phyloP scores from a whole-genome alignment of 805 yeast species.

The Wickerhamiella parazyma region DNA sequence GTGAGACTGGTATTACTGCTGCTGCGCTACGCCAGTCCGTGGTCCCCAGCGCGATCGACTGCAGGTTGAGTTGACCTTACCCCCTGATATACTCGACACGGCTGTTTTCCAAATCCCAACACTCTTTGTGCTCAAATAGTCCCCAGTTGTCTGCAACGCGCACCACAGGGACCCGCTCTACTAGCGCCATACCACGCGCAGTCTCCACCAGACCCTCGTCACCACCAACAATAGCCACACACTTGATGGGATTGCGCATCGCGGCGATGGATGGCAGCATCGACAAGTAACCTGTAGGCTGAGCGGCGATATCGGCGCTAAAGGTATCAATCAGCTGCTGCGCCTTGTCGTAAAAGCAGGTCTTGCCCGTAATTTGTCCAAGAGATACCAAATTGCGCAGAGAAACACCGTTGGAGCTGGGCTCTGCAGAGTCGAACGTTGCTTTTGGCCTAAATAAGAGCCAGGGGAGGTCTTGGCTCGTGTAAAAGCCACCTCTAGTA shows the following conservation, averaged over 20 bases:
- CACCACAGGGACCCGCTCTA: neutral
- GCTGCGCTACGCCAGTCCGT: too few relatives aligned
- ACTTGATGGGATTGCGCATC: neutral
- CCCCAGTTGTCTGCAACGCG: too few relatives aligned
- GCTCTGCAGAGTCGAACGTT: constrained; percentile 28
- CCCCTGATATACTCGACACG: too few relatives aligned
- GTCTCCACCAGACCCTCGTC: neutral
- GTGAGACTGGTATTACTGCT: too few relatives aligned
- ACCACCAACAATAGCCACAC: constrained; percentile 2
- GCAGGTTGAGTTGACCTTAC: too few relatives aligned
- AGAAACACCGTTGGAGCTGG: constrained; percentile 27
- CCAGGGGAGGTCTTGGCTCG: constrained; percentile 17
- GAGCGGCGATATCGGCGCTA: constrained; percentile 14
- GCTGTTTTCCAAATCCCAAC: too few relatives aligned
- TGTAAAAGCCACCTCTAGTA: constrained; percentile 24
- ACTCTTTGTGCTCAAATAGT: too few relatives aligned
- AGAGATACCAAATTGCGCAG: constrained; percentile 23
- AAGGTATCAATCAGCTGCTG: constrained; percentile 11
- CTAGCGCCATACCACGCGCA: neutral
- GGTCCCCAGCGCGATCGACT: too few relatives aligned
- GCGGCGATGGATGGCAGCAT: neutral
- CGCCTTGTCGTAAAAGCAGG: constrained; percentile 6
- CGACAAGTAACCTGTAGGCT: constrained; percentile 13
- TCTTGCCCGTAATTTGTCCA: constrained; percentile 14
- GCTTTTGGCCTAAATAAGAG: constrained; percentile 26